phyloP scores from a whole-genome alignment of 805 yeast genomes.

The Yarrowia sp. region DNA sequence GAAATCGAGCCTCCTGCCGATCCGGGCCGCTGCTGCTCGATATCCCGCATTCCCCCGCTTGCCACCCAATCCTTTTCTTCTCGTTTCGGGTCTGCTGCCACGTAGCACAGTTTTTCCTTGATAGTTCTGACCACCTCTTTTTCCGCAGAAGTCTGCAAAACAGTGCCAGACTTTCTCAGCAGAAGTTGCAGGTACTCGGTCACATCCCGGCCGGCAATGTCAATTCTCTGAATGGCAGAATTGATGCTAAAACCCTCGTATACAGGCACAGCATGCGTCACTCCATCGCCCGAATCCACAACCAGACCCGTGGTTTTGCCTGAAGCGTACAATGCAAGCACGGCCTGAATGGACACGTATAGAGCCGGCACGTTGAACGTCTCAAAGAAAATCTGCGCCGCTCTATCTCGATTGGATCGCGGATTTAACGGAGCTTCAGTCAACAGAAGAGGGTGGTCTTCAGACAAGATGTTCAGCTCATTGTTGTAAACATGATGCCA shows the following conservation, averaged over 20 bases:
- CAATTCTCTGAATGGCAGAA: constrained; percentile 72
- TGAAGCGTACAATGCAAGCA: constrained; percentile 81
- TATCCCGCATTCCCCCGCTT: constrained; percentile 40
- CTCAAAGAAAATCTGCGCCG: constrained; percentile 74
- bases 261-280: constrained; percentile 84
- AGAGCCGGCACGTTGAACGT: constrained; percentile 77
- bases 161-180: constrained; percentile 72
- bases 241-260: constrained; percentile 87
- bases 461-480: constrained; percentile 63
- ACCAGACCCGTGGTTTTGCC: constrained; percentile 93
- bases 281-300: constrained; percentile 93
- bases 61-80: constrained; percentile 57
- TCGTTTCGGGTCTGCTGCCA: constrained; percentile 61
- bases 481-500: constrained; percentile 75
- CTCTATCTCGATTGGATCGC: constrained; percentile 60
- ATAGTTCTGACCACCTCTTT: constrained; percentile 78
- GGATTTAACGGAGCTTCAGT: constrained; percentile 93
- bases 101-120: constrained; percentile 76
- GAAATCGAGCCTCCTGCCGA: constrained; percentile 28
- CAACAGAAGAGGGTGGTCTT: constrained; percentile 85
- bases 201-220: constrained; percentile 85
- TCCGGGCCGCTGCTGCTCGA: constrained; percentile 40
- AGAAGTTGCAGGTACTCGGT: constrained; percentile 76
- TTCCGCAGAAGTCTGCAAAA: constrained; percentile 75
- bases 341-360: constrained; percentile 77